Evolutionary conservation across 2,329 filamentous ascomycete species (phyloP), one percentile per base, ranked within the genome.

Genomic region (Colletotrichum eleusines): DNA sequence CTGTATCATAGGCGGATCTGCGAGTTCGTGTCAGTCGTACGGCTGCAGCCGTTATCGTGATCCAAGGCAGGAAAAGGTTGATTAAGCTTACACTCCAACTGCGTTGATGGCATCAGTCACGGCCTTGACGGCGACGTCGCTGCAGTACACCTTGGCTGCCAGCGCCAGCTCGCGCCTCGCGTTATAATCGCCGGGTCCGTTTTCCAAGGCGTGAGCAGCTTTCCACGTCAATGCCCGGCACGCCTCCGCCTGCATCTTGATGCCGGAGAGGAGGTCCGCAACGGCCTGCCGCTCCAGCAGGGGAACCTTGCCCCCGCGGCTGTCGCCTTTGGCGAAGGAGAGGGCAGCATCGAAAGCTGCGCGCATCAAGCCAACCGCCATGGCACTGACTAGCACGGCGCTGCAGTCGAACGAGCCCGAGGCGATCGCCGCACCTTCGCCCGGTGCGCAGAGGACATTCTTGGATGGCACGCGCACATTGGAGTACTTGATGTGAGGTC

Each of bases 361-460:
- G 0, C 87, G 81, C 85, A 87, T 87, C 50, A 89, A 78, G 2
- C 86, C 85, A 0, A 86, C 84, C 12, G 80, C 80, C 83, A 89
- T 88, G 2, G 86, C 86, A 1, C 86, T 86, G 0, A 88, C 86
- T 0, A 89, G 78, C 1, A 83, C 82, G 1, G 85, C 86, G 26
- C 74, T 79, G 16, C 72, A 66, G 5, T 83, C 83, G 64, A 88
- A 86, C 0, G 82, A 79, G 26, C 76, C 74, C 20, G 81, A 81
- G 1, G 85, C 81, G 3, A 87, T 72, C 14, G 79, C 73, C 0
- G 81, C 82, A 2, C 58, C 2, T 18, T 75, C 2, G 3, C 83
- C 84, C 0, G 83, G 83, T 2, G 77, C 73, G 23, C 80, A 83
- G 11, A 89, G 81, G 0, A 87, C 75, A 59, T 88, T 85, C 61